Evolutionary conservation across 1,284 basidiomycete species (phyloP).

Genomic region (Puccinia hordei): DNA sequence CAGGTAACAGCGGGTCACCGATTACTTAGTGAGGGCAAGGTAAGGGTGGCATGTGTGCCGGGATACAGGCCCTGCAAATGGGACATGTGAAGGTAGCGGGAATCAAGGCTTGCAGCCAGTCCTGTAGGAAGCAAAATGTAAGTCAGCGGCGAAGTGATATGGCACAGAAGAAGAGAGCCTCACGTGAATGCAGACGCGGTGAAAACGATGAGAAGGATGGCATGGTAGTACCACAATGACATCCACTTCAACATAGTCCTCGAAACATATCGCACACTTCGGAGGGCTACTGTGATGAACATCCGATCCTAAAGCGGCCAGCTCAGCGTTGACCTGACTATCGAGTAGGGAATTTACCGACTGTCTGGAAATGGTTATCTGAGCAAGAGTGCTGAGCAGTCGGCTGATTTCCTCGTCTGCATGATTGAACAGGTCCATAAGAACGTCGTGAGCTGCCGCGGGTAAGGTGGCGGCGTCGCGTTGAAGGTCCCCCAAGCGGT

Average conservation of each 20-base stretch:
- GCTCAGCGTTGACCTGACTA: not conserved
- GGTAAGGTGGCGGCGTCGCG: too few relatives aligned
- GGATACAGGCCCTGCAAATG: not conserved
- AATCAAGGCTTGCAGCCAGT: not conserved
- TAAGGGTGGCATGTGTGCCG: too few relatives aligned
- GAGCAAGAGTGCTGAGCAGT: not conserved
- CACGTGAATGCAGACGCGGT: not conserved
- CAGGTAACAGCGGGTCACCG: too few relatives aligned
- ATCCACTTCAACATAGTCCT: not conserved
- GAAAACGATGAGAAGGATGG: not conserved
- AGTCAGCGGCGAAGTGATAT: not conserved
- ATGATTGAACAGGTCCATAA: not conserved
- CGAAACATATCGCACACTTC: not conserved
- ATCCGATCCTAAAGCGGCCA: not conserved
- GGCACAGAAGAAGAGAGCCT: not conserved
- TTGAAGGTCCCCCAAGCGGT: too few relatives aligned
- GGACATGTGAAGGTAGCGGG: not conserved
- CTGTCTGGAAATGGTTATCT: not conserved
- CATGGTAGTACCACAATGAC: not conserved
- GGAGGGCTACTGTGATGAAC: not conserved
- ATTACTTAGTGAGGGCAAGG: too few relatives aligned
- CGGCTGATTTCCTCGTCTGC: not conserved
- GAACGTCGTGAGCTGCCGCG: too few relatives aligned
- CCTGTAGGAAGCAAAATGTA: not conserved
- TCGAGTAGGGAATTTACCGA: not conserved